phyloP scores from a whole-genome alignment of 306 rosid genomes.

The Malus fusca region DNA sequence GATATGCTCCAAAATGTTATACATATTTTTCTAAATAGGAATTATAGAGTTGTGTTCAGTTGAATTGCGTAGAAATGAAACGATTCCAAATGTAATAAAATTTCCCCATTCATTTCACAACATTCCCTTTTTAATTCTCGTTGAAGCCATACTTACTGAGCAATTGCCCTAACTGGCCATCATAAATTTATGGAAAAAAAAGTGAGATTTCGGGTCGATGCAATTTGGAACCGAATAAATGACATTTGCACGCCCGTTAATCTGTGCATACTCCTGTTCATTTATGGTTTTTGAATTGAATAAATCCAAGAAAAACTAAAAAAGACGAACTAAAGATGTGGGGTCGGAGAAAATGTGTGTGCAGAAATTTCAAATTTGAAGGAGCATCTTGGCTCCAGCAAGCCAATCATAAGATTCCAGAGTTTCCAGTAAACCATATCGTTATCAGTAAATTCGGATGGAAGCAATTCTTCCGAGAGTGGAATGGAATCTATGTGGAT shows the following conservation, averaged over 20 bases:
- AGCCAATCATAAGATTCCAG: too few relatives aligned
- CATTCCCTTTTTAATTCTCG: background rate
- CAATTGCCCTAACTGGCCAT: background rate
- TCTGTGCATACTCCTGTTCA: background rate
- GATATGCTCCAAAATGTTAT: conserved; percentile 28
- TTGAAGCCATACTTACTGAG: background rate
- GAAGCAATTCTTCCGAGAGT: background rate
- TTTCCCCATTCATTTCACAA: background rate
- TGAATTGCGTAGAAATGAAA: conserved; percentile 1
- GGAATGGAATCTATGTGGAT: background rate
- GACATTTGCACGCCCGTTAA: background rate
- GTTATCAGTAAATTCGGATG: too few relatives aligned
- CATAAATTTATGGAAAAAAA: background rate
- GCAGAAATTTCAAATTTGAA: too few relatives aligned
- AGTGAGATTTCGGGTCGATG: background rate
- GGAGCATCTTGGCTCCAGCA: background rate
- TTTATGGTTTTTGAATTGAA: background rate
- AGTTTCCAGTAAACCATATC: too few relatives aligned
- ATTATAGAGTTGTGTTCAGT: conserved; percentile 26
- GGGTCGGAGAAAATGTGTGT: too few relatives aligned
- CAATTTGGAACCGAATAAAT: too few relatives aligned
- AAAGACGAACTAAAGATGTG: too few relatives aligned
- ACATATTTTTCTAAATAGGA: conserved; percentile 44
- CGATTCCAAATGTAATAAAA: conserved; percentile 13
- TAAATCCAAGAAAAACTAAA: too few relatives aligned